phyloP scores from a whole-genome alignment of 179 eudicot genomes.

The Corrigiola litoralis region DNA sequence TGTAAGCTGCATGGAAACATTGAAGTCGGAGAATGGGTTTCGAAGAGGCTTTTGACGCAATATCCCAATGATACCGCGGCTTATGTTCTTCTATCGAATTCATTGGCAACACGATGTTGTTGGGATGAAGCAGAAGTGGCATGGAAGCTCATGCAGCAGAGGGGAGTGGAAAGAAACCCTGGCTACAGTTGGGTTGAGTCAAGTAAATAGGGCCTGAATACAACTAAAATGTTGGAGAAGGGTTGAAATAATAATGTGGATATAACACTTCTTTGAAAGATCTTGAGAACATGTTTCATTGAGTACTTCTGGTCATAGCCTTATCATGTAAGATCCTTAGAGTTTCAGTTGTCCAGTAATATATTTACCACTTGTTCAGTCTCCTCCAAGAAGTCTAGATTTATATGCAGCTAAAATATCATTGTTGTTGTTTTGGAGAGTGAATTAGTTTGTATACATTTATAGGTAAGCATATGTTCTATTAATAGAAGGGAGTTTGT shows the following conservation, averaged over 20 bases:
- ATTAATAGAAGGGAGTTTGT: not conserved
- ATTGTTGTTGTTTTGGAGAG: not conserved
- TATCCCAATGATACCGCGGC: constrained; percentile 44
- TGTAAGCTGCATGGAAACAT: constrained; percentile 50
- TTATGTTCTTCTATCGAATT: constrained; percentile 47
- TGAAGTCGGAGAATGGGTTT: constrained; percentile 41
- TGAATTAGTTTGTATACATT: not conserved
- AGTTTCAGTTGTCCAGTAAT: not conserved
- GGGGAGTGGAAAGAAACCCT: constrained; percentile 31
- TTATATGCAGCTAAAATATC: no score
- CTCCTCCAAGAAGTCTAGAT: no score
- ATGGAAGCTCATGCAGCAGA: constrained; percentile 41
- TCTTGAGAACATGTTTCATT: not conserved
- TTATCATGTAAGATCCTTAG: not conserved
- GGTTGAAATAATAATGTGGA: not conserved
- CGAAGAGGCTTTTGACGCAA: constrained; percentile 36
- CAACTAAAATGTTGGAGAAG: not conserved
- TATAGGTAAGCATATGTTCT: not conserved
- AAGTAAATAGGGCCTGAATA: not conserved
- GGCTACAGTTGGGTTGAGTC: constrained; percentile 42
- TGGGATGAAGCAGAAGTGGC: constrained; percentile 49
- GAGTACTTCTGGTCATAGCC: not conserved
- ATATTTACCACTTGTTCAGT: not conserved
- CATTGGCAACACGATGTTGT: constrained; percentile 42
- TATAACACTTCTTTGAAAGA: not conserved